Percentiles rank a stretch among this genome's conserved stretches.
phyloP scores from a whole-genome alignment of 306 rosid species.

The Betula pendula region DNA sequence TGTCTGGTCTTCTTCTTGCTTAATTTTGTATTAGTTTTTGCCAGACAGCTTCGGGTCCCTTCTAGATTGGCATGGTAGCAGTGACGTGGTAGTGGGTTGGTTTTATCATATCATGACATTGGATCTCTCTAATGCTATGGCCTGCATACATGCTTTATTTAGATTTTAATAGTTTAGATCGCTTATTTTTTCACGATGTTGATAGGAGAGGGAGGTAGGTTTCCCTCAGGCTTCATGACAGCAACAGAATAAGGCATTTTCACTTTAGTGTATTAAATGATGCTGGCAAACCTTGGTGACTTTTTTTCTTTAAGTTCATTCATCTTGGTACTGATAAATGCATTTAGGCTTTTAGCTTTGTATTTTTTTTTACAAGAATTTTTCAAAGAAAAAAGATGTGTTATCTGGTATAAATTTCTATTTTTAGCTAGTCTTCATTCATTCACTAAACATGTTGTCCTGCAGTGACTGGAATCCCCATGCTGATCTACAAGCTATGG shows the following conservation, averaged over 20 bases:
- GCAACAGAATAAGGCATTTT: not conserved
- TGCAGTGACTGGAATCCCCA: constrained; percentile 99
- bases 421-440: not conserved
- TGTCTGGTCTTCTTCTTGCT: not conserved
- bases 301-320: not conserved
- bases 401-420: not conserved
- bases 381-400: not conserved
- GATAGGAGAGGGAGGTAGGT: not conserved
- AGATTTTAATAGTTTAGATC: not conserved
- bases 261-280: not conserved
- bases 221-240: not conserved
- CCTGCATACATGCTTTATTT: not conserved
- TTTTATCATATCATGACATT: not conserved
- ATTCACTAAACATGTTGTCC: constrained; percentile 25
- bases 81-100: not conserved
- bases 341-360: not conserved
- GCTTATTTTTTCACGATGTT: not conserved
- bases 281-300: not conserved
- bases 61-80: not conserved
- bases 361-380: not conserved
- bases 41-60: not conserved
- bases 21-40: not conserved
- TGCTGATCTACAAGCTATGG: constrained; percentile 99
- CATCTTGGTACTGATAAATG: not conserved
- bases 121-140: not conserved